Conservation (phyloP, 768 basidiomycete genomes). For the Lentinula lateritia region DNA sequence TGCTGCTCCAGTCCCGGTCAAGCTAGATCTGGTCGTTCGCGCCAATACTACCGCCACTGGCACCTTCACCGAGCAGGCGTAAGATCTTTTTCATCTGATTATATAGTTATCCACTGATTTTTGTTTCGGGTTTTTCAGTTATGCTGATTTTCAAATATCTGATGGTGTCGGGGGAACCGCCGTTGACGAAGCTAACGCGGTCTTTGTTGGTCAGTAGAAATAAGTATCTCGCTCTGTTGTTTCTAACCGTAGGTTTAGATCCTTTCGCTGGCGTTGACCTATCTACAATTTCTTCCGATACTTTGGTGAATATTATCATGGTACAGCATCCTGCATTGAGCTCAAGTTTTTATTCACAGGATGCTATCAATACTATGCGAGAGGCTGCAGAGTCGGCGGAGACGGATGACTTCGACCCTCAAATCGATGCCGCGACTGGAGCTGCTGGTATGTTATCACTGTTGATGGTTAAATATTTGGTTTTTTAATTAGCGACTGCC, state of each 20-base stretch:
- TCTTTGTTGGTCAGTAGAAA: constrained; percentile 24
- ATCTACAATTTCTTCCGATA: constrained; percentile 22
- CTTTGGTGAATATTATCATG: constrained; percentile 8
- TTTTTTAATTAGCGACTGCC: not conserved
- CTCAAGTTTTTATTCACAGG: not conserved
- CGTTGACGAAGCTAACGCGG: constrained; percentile 28
- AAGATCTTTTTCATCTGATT: not conserved
- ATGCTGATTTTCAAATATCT: constrained; percentile 35
- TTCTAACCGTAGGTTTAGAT: constrained; percentile 4
- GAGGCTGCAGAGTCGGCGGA: constrained; percentile 31
- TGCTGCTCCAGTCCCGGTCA: constrained; percentile 14
- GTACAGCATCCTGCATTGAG: not conserved
- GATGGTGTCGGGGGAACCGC: constrained; percentile 30
- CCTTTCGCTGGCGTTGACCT: constrained; percentile 28
- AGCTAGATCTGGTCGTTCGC: constrained; percentile 7
- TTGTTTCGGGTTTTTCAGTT: constrained; percentile 19
- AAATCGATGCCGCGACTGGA: constrained; percentile 27
- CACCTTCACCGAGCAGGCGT: constrained; percentile 17
- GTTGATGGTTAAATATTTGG: too few species aligned
- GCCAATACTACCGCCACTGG: not conserved
- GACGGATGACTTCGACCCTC: constrained; percentile 30
- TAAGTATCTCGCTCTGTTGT: not conserved
- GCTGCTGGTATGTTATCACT: constrained; percentile 12
- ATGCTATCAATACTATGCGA: constrained; percentile 23
- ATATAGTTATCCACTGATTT: too few species aligned